phyloP scores from a whole-genome alignment of 495 filamentous ascomycete species.

The Penicillium longicatenatum region DNA sequence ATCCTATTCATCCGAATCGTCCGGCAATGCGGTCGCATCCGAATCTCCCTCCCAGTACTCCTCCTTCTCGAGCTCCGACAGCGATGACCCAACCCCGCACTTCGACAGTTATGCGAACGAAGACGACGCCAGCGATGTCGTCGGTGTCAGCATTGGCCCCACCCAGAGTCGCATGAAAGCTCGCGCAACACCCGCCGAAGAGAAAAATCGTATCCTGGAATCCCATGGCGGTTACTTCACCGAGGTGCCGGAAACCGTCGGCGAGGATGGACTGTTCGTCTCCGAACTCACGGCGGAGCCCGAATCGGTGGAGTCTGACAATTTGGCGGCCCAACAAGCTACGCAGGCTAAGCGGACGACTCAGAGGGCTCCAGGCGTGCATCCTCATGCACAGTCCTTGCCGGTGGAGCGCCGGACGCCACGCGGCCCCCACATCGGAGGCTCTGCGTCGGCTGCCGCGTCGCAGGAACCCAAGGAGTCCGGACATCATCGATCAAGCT shows the following conservation, averaged over 20 bases:
- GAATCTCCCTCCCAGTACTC: slow-evolving; percentile 28
- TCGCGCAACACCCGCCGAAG: slow-evolving; percentile 69
- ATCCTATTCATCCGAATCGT: slow-evolving; percentile 27
- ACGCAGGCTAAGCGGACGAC: neutral
- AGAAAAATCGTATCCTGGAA: slow-evolving; percentile 72
- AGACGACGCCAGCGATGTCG: slow-evolving; percentile 60
- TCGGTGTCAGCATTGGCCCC: slow-evolving; percentile 76
- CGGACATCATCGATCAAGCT: slow-evolving; percentile 29
- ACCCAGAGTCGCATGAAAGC: slow-evolving; percentile 71
- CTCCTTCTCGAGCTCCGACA: slow-evolving; percentile 42
- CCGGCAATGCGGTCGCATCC: slow-evolving; percentile 21
- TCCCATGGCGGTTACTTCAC: slow-evolving; percentile 57
- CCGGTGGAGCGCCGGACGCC: slow-evolving; percentile 11
- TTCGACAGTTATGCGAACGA: slow-evolving; percentile 30
- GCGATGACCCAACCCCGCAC: slow-evolving; percentile 30
- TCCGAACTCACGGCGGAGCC: slow-evolving; percentile 41
- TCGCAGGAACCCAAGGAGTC: slow-evolving; percentile 16
- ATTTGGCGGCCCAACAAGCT: neutral
- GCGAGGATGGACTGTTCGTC: slow-evolving; percentile 35
- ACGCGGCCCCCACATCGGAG: slow-evolving; percentile 22
- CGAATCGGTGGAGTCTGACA: slow-evolving; percentile 22
- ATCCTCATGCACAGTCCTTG: slow-evolving; percentile 8
- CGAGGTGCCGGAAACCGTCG: slow-evolving; percentile 26
- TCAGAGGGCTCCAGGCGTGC: slow-evolving; percentile 5
- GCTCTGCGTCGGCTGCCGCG: slow-evolving; percentile 6